phyloP scores from a whole-genome alignment of 257 asterid genomes.

The Hygrophila difformis region DNA sequence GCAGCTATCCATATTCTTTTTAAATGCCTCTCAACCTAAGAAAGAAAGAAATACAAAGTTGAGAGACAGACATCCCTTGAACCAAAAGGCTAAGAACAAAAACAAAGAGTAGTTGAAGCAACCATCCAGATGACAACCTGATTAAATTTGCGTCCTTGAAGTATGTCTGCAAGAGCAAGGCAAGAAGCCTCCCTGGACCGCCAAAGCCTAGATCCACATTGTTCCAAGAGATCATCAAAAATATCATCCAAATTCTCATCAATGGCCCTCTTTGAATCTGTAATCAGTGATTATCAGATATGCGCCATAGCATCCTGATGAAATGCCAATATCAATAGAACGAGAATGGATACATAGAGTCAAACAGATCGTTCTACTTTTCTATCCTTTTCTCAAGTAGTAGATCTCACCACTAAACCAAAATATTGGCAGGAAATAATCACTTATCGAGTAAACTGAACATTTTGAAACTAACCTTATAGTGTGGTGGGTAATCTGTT shows the following conservation, averaged over 20 bases:
- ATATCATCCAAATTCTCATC: conserved; percentile 81
- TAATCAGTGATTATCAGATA: conserved; percentile 83
- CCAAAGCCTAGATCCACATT: conserved; percentile 98
- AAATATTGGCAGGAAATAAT: too few relatives aligned
- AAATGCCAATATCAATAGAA: conserved; percentile 20
- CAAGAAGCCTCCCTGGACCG: conserved; percentile 98
- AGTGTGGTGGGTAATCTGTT: too few relatives aligned
- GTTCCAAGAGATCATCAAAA: conserved; percentile 76
- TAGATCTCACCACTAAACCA: too few relatives aligned
- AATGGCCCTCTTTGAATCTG: conserved; percentile 79
- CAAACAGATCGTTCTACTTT: too few relatives aligned
- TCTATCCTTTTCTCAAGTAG: too few relatives aligned
- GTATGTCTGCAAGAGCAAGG: conserved; percentile 91
- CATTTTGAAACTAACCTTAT: too few relatives aligned
- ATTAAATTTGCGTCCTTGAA: conserved; percentile 90
- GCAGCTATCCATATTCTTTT: conserved; percentile 83
- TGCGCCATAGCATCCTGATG: conserved; percentile 95
- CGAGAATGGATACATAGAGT: not conserved
- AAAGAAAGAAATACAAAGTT: conserved; percentile 16
- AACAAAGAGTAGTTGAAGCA: conserved; percentile 3
- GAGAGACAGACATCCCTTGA: conserved; percentile 1
- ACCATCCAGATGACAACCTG: conserved; percentile 41
- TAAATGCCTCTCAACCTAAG: conserved; percentile 82
- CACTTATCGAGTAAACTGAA: too few relatives aligned
- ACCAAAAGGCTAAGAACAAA: not conserved